phyloP scores from a whole-genome alignment of 1,284 basidiomycete genomes.

The Papiliotrema fonsecae region DNA sequence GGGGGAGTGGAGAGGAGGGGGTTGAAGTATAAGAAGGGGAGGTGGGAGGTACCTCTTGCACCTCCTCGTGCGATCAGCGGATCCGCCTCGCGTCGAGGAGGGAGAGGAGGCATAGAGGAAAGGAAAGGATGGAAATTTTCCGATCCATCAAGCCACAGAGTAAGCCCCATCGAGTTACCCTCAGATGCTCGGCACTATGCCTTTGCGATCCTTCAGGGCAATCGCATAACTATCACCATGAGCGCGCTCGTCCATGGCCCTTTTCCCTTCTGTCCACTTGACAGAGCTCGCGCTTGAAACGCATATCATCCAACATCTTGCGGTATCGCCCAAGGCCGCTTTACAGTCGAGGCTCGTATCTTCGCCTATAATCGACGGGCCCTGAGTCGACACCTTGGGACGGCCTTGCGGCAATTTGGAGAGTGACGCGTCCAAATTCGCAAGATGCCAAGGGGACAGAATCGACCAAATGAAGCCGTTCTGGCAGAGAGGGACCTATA shows the following conservation, averaged over 20 bases:
- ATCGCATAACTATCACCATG: constrained; percentile 47
- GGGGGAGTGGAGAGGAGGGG: neutral
- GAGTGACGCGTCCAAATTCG: neutral
- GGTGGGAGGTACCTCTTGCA: constrained; percentile 8
- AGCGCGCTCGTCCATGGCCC: constrained; percentile 15
- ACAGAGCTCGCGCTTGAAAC: neutral
- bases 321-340: neutral
- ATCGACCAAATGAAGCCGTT: neutral
- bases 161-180: constrained; percentile 49
- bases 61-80: constrained; percentile 11
- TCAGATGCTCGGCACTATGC: constrained; percentile 3
- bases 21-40: constrained; percentile 1
- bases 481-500: neutral
- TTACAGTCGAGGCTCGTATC: constrained; percentile 33
- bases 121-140: neutral
- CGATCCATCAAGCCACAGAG: constrained; percentile 39
- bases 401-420: neutral
- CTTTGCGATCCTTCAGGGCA: constrained; percentile 16
- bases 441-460: neutral
- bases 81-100: constrained; percentile 2
- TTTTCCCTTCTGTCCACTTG: neutral
- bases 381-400: neutral
- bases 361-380: constrained; percentile 26
- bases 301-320: neutral
- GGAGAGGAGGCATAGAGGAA: constrained; percentile 9